phyloP scores from a whole-genome alignment of 2,329 filamentous ascomycete species.

The Trichoderma breve region DNA sequence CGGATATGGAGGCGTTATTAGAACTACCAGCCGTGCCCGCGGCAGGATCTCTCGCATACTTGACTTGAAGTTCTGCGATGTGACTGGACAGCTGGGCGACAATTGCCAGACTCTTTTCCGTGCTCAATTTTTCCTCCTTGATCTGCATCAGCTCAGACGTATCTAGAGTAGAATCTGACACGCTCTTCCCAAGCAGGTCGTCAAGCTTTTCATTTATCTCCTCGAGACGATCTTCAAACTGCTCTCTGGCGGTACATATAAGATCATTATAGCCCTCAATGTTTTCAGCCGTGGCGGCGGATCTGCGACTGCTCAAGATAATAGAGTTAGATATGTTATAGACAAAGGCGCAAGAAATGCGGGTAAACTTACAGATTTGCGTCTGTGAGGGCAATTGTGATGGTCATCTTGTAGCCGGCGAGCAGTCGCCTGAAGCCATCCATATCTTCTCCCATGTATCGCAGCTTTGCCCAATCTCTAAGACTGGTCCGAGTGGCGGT shows the following conservation, averaged over 20 bases:
- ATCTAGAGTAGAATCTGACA: constrained; percentile 4
- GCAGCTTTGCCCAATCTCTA: constrained; percentile 44
- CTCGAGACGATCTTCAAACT: neutral
- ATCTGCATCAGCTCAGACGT: constrained; percentile 19
- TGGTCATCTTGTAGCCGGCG: constrained; percentile 39
- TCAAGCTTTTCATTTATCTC: neutral
- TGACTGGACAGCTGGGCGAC: constrained; percentile 25
- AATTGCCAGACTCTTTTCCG: constrained; percentile 25
- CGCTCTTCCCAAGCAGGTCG: neutral
- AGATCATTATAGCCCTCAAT: neutral
- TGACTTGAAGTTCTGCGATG: neutral
- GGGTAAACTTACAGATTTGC: constrained; percentile 22
- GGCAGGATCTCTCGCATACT: neutral
- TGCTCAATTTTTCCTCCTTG: constrained; percentile 24
- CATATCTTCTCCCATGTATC: constrained; percentile 45
- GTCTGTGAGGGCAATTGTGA: constrained; percentile 25
- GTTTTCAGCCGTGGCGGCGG: neutral
- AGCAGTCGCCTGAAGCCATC: constrained; percentile 40
- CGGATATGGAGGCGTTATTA: neutral
- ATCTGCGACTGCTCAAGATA: neutral
- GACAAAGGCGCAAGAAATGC: neutral
- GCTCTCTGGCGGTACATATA: neutral
- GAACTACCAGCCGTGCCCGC: neutral
- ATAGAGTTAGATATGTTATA: neutral
- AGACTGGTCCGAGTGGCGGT: constrained; percentile 38